phyloP scores from a whole-genome alignment of 257 asterid species.

The Cruciata laevipes region DNA sequence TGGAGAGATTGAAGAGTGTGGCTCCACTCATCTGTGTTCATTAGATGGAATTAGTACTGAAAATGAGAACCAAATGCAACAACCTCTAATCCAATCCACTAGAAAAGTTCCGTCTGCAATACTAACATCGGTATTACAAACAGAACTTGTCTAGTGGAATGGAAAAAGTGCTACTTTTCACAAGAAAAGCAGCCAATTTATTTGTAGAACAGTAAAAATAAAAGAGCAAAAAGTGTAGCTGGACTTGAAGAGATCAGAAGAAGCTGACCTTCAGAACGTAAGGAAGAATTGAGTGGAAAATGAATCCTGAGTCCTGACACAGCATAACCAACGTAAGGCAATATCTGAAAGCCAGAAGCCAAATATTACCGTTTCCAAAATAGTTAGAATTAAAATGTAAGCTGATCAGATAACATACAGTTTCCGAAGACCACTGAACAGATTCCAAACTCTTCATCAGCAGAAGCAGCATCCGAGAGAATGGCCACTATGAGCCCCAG shows the following conservation, averaged over 20 bases:
- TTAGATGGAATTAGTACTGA: too few species aligned
- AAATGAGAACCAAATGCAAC: too few species aligned
- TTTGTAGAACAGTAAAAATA: too few species aligned
- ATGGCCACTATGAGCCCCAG: slow-evolving; percentile 57
- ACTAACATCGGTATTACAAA: too few species aligned
- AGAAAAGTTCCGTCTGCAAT: background rate
- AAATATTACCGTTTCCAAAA: background rate
- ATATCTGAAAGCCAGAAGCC: slow-evolving; percentile 29
- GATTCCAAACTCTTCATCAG: slow-evolving; percentile 46
- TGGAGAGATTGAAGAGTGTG: slow-evolving; percentile 65
- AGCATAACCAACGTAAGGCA: slow-evolving; percentile 38
- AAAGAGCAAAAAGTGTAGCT: background rate
- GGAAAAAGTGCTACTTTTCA: too few species aligned
- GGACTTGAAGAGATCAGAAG: background rate
- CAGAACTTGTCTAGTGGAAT: too few species aligned
- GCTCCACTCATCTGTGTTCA: slow-evolving; percentile 62
- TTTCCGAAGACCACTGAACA: slow-evolving; percentile 42
- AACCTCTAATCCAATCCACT: too few species aligned
- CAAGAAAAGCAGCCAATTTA: too few species aligned
- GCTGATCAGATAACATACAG: slow-evolving; percentile 33
- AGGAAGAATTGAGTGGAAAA: slow-evolving; percentile 46
- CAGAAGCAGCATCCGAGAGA: slow-evolving; percentile 49
- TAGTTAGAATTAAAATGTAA: background rate
- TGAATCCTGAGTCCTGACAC: slow-evolving; percentile 46
- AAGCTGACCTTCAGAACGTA: slow-evolving; percentile 37